Evolutionary conservation across 208 protist species (phyloP), one percentile per base, ranked within the genome.

Genomic region (Trypanosoma congolense): DNA sequence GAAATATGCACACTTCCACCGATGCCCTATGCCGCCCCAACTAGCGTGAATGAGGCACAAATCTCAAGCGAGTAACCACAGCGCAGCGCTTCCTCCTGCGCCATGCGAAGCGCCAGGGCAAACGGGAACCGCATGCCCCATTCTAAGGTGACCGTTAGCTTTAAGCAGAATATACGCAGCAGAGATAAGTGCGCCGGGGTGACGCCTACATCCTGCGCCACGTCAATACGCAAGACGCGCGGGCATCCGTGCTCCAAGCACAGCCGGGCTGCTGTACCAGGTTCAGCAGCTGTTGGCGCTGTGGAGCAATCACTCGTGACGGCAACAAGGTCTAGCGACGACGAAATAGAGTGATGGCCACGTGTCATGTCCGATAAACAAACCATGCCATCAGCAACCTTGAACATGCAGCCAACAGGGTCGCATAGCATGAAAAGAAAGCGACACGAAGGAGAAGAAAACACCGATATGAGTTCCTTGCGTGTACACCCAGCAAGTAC

Each of bases 21-120:
- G n/a, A n/a, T n/a, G n/a, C n/a, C n/a, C 74, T 73, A 93, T 26
- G 87, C 70, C 10, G 75, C 65, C 5, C 87, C 87, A 16, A 94
- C 40, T 9, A 94, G 50, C 16, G 87, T 92, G 54, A 94, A 81
- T 22, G 81, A 65, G 24, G 61, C 54, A 80, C 87, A 92, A 47
- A 87, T 71, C 14, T 51, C 61, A 0, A 68, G 50, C n/a, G 72
- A 59, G 58, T 80, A 67, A 14, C 57, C 49, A 10, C 33, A 36
- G 44, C 46, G 67, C 33, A 54, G 56, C 8, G 70, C 75, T 21
- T 69, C 68, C 33, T 63, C 49, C 3, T 90, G 73, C 4, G 83
- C 61, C 57, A 74, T 74, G 43, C 80, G 87, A 29, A 94, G 79
- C 30, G 87, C 87, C 21, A 91, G 49, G 8, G 83, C 83, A 51